These are phyloP conservation scores for Hymenoscyphus fructigenus DNA, from an alignment of 2,329 filamentous ascomycete species.

Conservation along the genomic window DNA sequence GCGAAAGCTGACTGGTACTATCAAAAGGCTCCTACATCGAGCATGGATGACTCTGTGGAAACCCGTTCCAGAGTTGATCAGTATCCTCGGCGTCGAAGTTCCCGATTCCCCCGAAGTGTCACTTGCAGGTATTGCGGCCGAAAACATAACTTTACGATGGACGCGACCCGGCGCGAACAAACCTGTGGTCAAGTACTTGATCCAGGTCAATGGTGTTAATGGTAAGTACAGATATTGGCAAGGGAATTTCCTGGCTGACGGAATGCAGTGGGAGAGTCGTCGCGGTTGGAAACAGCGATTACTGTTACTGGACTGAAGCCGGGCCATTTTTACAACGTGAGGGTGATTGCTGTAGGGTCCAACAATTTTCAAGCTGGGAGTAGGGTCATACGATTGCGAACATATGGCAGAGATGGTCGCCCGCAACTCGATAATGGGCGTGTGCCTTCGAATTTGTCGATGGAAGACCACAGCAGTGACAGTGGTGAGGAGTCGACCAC, in stretches of 20 bases:
- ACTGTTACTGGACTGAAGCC: constrained; percentile 86
- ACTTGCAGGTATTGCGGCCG: constrained; percentile 81
- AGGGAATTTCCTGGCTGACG: constrained; percentile 19
- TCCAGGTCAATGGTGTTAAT: constrained; percentile 91
- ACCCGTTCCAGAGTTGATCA: constrained; percentile 86
- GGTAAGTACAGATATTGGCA: constrained; percentile 52
- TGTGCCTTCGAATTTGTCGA: constrained; percentile 55
- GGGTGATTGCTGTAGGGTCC: constrained; percentile 85
- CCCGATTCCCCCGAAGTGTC: constrained; percentile 87
- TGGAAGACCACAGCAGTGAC: constrained; percentile 51
- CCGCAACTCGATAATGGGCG: constrained; percentile 59
- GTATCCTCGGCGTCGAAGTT: constrained; percentile 89
- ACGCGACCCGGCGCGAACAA: constrained; percentile 65
- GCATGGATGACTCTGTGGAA: constrained; percentile 88
- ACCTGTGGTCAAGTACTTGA: constrained; percentile 75
- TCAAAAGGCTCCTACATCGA: constrained; percentile 73
- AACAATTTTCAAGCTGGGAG: constrained; percentile 93
- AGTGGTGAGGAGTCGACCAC: constrained; percentile 46
- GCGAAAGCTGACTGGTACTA: constrained; percentile 19
- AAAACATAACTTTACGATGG: constrained; percentile 90
- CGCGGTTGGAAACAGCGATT: constrained; percentile 79
- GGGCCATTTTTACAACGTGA: constrained; percentile 87
- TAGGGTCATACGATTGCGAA: constrained; percentile 78
- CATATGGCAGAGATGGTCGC: constrained; percentile 63
- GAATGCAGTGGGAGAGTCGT: constrained; percentile 75